Evolutionary conservation across 176 grass and related monocot genomes (phyloP), one percentile per base, ranked within the genome.

Genomic region (Carex kokanica): DNA sequence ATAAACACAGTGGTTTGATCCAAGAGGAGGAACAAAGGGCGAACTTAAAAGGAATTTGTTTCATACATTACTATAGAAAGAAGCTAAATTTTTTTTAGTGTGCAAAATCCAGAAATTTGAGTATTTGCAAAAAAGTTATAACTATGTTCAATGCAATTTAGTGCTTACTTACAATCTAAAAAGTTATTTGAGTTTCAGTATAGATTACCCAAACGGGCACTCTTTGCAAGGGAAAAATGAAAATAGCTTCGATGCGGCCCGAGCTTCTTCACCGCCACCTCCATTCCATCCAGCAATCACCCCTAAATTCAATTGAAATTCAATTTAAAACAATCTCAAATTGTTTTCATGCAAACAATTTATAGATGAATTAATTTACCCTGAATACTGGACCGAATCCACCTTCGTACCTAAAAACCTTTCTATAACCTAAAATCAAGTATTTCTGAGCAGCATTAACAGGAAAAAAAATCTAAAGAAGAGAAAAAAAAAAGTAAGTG

Each of bases 251-350:
- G n/a, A 98, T 15, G 57, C 86, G 14, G 61, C 14, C 86, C 89
- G 2, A 98, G 93, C 60, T 70, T 72, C 91, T 99, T 95, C 25
- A 99, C 96, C 80, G 96, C 96, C 45, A 95, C 96, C 80, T 99
- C 91, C n/a, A 93, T 80, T 6, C 88, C 96, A 81, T 99, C 96
- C 6, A 18, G 55, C 25, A 99, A 88, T 2, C 60, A 51, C 60
- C 96, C 96, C 7, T 86, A 78, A 13, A 63, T 11, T 20, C 40
- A 49, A 62, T 54, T 18, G 18, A 43, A 60, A 62, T 18, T 23
- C 13, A 63, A 12, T 60, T 27, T 27, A 11, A 41, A 61, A 58
- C 6, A 55, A 2, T 10, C 58, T 3, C 45, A 15, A 58, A 69
- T 34, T 29, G 18, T 36, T 52, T 75, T 8, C 72, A 75, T 0